Base-by-base conservation (phyloP, 129 eudicot species). In the Flaveria trinervia region DNA sequence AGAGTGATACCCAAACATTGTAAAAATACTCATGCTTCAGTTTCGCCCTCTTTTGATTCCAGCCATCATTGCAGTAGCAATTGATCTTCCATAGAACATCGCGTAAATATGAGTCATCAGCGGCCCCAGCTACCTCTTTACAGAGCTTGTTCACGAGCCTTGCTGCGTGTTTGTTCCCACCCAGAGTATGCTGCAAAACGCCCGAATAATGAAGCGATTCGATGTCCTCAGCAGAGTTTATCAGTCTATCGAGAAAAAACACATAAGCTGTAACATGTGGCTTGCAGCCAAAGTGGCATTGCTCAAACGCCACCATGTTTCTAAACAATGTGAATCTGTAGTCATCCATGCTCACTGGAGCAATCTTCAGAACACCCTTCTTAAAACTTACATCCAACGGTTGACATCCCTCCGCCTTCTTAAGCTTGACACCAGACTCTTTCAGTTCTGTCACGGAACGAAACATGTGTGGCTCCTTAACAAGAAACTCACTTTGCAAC, bases 281-380 rank as follows among this genome's bases (percentile, higher is more conserved):
- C 49, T 75, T 70, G 70, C 79, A 74, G 7, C 22, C 50, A 5
- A n/a, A 13, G 72, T 84, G 79, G 30, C 82, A 84, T 28, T 84
- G 86, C 61, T 80, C 86, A 43, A 61, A 85, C 2, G 89, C 89
- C 20, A 85, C 86, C 83, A 85, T 74, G 79, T 85, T 85, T 10
- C 86, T 46, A 74, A 72, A 74, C 18, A 85, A 71, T 44, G 86
- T 85, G 72, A 83, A 81, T 15, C 16, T 70, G 69, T 78, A 41
- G 70, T 85, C 81, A 36, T 82, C 80, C 73, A 85, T 57, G 67
- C 74, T 71, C 45, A 81, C 54, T 0, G 71, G 83, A 43, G 85
- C 77, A 28, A 85, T 80, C 76, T 70, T 84, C 17, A 80, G 22
- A 52, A 75, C 76, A 2, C 84, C 79, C 30, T 46, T 70, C 23